Conservation (phyloP, 1,284 basidiomycete species). For the Hymenochaete sp. region DNA sequence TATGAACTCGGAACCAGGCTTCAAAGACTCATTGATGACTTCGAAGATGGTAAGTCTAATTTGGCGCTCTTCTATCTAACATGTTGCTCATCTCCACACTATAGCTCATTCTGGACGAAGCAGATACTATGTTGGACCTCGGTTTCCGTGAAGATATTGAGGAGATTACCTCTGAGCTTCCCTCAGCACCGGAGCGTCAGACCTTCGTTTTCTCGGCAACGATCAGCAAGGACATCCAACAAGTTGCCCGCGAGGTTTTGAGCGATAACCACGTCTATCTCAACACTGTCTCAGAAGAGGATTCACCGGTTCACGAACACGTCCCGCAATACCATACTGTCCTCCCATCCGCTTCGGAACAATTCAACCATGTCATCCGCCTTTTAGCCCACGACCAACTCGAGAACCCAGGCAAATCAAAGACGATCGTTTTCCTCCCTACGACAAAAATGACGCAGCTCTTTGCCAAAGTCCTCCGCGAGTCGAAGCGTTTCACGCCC, state of each 20-base stretch:
- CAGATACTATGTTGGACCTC: constrained; percentile 93
- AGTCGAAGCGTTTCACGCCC: constrained; percentile 37
- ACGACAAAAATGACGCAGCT: constrained; percentile 87
- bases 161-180: constrained; percentile 64
- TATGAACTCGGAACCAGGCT: constrained; percentile 51
- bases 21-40: constrained; percentile 44
- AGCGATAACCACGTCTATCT: constrained; percentile 52
- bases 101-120: constrained; percentile 88
- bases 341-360: constrained; percentile 56
- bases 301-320: constrained; percentile 64
- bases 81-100: constrained; percentile 14
- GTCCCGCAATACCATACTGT: constrained; percentile 83
- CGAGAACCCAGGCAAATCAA: constrained; percentile 58
- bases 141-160: constrained; percentile 91
- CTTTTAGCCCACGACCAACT: constrained; percentile 90
- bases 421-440: constrained; percentile 82
- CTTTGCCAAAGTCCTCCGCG: constrained; percentile 54
- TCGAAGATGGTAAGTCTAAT: constrained; percentile 48
- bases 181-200: constrained; percentile 61
- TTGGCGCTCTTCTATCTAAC: not conserved
- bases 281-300: constrained; percentile 47
- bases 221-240: constrained; percentile 54
- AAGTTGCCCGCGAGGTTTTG: constrained; percentile 48
- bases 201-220: constrained; percentile 96
- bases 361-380: constrained; percentile 73